phyloP scores from a whole-genome alignment of 768 basidiomycete genomes.

The Podaxis sp. region DNA sequence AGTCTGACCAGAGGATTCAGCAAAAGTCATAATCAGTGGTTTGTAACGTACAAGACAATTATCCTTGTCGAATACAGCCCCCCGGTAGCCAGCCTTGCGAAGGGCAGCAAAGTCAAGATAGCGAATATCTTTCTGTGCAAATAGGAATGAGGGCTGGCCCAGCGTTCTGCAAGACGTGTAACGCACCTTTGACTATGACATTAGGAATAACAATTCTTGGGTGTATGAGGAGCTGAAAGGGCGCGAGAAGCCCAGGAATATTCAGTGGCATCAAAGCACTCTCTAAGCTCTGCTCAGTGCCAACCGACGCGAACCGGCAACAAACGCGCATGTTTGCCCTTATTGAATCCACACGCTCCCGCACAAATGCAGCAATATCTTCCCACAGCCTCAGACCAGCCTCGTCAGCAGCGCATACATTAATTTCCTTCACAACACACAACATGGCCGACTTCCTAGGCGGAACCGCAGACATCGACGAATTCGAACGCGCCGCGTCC shows the following conservation, averaged over 20 bases:
- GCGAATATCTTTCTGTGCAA: slow-evolving; percentile 74
- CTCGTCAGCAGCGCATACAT: slow-evolving; percentile 10
- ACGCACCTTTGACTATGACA: slow-evolving; percentile 63
- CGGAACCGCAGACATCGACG: slow-evolving; percentile 63
- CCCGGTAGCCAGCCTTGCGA: slow-evolving; percentile 74
- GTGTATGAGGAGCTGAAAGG: slow-evolving; percentile 67
- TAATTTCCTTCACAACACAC: slow-evolving; percentile 18
- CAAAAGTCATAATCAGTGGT: neutral
- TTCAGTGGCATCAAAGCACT: slow-evolving; percentile 66
- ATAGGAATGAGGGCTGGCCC: slow-evolving; percentile 16
- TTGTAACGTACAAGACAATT: slow-evolving; percentile 78
- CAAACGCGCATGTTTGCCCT: neutral
- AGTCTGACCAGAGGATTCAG: slow-evolving; percentile 51
- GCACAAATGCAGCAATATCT: neutral
- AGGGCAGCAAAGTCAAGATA: slow-evolving; percentile 77
- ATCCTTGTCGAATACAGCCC: slow-evolving; percentile 97
- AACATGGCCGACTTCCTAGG: slow-evolving; percentile 43
- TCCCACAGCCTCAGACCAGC: slow-evolving; percentile 11
- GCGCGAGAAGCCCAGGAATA: slow-evolving; percentile 66
- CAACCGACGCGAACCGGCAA: neutral
- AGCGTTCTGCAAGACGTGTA: neutral
- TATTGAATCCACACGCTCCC: neutral
- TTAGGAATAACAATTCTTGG: slow-evolving; percentile 70
- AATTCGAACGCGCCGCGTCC: slow-evolving; percentile 73
- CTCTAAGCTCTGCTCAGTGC: too few species aligned